phyloP scores from a whole-genome alignment of 352 stramenopile genomes.

The Hyaloperonospora arabidopsidis region DNA sequence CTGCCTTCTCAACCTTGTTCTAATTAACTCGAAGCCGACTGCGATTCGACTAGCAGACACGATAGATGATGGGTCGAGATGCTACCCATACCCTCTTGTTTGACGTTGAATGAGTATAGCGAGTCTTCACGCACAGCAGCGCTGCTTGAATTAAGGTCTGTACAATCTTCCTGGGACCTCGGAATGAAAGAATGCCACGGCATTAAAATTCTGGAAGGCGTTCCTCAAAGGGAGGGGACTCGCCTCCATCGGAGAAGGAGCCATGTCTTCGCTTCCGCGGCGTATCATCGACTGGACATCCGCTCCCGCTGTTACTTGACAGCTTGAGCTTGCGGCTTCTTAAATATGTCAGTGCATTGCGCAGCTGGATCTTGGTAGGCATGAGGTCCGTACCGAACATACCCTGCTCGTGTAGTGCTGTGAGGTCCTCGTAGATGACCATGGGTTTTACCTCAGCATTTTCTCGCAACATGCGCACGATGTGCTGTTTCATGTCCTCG shows the following conservation, averaged over 20 bases:
- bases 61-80: too few species aligned
- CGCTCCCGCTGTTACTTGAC: conserved; percentile 12
- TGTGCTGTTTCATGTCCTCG: conserved; percentile 68
- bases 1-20: too few species aligned
- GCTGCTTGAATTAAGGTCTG: too few species aligned
- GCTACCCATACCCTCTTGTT: too few species aligned
- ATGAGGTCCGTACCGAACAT: conserved; percentile 67
- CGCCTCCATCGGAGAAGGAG: conserved; percentile 48
- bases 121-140: too few species aligned
- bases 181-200: background rate
- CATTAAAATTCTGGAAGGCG: conserved; percentile 40
- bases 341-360: conserved; percentile 77
- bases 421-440: conserved; percentile 67
- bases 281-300: conserved; percentile 8
- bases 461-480: conserved; percentile 55
- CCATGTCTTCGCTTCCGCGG: conserved; percentile 38
- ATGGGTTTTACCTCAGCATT: conserved; percentile 68
- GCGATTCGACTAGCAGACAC: too few species aligned
- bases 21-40: too few species aligned
- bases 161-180: too few species aligned
- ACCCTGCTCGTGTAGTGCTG: conserved; percentile 41
- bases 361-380: conserved; percentile 76
- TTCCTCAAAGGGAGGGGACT: conserved; percentile 50
- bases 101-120: too few species aligned
- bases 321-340: conserved; percentile 61